These are phyloP conservation scores for Penicillium sp. DNA, from an alignment of 2,329 filamentous ascomycete species.

Conservation along the genomic window DNA sequence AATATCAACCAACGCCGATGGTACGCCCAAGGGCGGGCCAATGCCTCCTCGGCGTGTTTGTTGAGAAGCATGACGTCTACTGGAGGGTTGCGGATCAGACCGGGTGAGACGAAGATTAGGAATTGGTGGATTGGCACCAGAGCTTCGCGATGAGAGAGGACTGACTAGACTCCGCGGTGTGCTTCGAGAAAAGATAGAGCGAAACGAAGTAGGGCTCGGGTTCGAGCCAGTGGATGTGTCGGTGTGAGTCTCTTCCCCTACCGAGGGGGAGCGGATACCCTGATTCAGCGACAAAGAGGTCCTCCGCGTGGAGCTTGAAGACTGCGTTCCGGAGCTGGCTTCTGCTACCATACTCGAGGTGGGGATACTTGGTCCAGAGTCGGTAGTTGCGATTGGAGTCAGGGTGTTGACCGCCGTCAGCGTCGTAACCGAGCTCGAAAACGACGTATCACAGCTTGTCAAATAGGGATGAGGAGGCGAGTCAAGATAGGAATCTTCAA, in stretches of 20 bases:
- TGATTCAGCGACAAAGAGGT: constrained; percentile 1
- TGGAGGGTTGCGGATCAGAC: too few relatives aligned
- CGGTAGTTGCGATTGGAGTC: constrained; percentile 8
- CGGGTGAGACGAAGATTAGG: background rate
- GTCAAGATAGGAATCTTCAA: constrained; percentile 12
- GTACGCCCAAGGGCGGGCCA: background rate
- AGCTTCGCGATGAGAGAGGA: background rate
- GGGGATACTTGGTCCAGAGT: background rate
- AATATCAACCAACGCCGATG: background rate
- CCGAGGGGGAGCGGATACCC: constrained; percentile 13
- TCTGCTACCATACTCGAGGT: background rate
- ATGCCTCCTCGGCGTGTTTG: too few relatives aligned
- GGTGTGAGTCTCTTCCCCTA: constrained; percentile 12
- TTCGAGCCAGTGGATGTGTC: background rate
- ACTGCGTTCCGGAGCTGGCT: background rate
- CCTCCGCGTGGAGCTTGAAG: constrained; percentile 1
- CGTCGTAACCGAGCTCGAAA: background rate
- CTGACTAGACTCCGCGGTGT: background rate
- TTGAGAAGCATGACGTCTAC: too few relatives aligned
- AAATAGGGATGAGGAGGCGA: constrained; percentile 1
- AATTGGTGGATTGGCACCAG: background rate
- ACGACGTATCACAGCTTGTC: constrained; percentile 4
- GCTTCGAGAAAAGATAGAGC: background rate
- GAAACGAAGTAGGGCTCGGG: background rate
- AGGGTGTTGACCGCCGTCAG: constrained; percentile 7